phyloP scores from a whole-genome alignment of 2,329 filamentous ascomycete species.

The Sporothrix inflata region DNA sequence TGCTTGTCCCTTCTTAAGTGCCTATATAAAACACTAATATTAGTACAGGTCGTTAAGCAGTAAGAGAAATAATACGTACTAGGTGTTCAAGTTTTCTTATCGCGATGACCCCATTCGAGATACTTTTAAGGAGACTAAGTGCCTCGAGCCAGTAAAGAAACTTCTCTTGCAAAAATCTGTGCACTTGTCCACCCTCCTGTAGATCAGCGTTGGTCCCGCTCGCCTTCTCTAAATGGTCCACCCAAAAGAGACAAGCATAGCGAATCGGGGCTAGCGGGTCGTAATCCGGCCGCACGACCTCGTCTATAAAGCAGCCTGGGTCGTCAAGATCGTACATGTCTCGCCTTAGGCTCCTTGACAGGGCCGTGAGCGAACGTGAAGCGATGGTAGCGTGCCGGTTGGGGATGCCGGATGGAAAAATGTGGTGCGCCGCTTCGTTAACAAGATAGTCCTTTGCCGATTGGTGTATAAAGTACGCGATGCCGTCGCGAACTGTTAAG shows the following conservation, averaged over 20 bases:
- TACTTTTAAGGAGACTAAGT: constrained; percentile 42
- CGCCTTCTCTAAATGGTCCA: neutral
- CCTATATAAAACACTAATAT: neutral
- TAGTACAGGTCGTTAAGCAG: neutral
- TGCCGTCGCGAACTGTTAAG: constrained; percentile 40
- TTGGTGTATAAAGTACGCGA: constrained; percentile 47
- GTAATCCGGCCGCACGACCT: neutral
- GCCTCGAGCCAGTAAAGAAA: constrained; percentile 51
- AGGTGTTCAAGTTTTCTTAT: constrained; percentile 34
- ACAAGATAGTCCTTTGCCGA: constrained; percentile 49
- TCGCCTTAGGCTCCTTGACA: constrained; percentile 40
- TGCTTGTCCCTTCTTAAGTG: neutral
- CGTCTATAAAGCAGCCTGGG: constrained; percentile 33
- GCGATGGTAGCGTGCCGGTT: constrained; percentile 42
- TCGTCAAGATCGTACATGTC: constrained; percentile 43
- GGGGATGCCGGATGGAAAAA: constrained; percentile 39
- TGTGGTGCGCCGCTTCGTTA: constrained; percentile 32
- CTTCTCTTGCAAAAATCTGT: constrained; percentile 43
- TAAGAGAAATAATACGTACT: neutral
- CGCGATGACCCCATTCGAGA: constrained; percentile 36
- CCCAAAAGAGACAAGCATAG: neutral
- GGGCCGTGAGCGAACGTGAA: constrained; percentile 40
- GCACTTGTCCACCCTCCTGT: constrained; percentile 36
- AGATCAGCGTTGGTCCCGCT: constrained; percentile 33
- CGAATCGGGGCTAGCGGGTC: neutral